Conservation (phyloP, 2,329 filamentous ascomycete species). For the Pseudogymnoascus sp. region DNA sequence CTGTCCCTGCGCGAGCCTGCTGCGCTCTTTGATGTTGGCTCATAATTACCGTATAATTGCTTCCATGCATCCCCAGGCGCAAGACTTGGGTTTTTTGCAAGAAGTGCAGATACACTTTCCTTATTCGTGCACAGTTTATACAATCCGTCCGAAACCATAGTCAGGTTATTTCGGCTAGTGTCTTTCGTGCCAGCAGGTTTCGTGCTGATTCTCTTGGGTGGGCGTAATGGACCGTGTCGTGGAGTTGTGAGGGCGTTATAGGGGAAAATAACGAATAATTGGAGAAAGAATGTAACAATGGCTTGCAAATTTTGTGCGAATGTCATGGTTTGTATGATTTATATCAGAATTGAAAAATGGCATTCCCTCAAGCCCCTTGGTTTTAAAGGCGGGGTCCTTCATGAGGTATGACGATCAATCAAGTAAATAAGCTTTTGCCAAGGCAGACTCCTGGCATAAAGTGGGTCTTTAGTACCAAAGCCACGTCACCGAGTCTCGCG, state of each 20-base stretch:
- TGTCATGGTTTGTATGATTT: slow-evolving; percentile 10
- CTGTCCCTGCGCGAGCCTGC: slow-evolving; percentile 16
- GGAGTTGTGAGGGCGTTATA: slow-evolving; percentile 24
- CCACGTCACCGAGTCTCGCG: background rate
- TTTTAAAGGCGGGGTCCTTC: background rate
- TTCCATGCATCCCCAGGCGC: slow-evolving; percentile 47
- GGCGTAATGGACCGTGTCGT: slow-evolving; percentile 17
- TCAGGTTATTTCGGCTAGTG: background rate
- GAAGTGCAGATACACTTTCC: slow-evolving; percentile 48
- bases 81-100: slow-evolving; percentile 45
- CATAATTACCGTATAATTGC: slow-evolving; percentile 39
- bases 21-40: slow-evolving; percentile 8
- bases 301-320: slow-evolving; percentile 13
- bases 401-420: background rate
- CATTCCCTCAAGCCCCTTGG: background rate
- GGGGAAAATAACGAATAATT: slow-evolving; percentile 27
- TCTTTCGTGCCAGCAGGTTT: background rate
- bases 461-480: background rate
- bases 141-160: slow-evolving; percentile 38
- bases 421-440: background rate
- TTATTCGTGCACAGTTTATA: slow-evolving; percentile 42
- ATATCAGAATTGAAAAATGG: background rate
- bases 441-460: background rate
- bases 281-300: slow-evolving; percentile 20
- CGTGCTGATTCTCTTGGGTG: background rate